Base-by-base conservation (phyloP, 139 green algal genomes). In the Coelastrella sp. region DNA sequence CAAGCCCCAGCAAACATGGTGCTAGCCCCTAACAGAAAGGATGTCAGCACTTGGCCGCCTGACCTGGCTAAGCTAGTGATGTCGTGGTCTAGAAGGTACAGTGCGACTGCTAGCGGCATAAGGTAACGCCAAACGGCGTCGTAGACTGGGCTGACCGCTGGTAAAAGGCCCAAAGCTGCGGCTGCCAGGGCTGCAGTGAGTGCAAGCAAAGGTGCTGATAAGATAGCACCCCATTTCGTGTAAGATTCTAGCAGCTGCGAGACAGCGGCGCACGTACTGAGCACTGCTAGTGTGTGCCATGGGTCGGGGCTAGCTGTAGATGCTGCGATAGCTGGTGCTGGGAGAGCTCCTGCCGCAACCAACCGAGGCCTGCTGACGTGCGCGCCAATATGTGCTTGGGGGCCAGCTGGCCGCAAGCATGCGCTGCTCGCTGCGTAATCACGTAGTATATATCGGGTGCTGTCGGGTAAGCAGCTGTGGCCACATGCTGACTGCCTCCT, bases 81-180 rank as follows among this genome's bases (percentile, higher is more conserved):
- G 68, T 97, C 96, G 3, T 90, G 90, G 47, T 97, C 94, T n/a
- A 97, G 88, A 16, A 97, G 87, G 79, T 92, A 96, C 58, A 95
- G 93, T 3, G 94, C 95, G 0, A 95, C 94, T 0, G 92, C 95
- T 58, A 96, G 60, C 0, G 96, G 96, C 95, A 98, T 95, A 14
- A 96, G 4, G 57, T 90, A 92, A 3, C n/a, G 56, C 93, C 92
- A 97, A 5, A 97, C 89, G 13, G 82, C 83, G 54, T 94, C 95
- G 22, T 96, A 96, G 0, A 79, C 88, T 5, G 60, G n/a, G 73
- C 87, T 90, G 7, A 66, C 8, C 3, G 76, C 23, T 0, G 95
- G 95, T 17, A 97, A 56, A 10, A 95, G 20, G 14, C 90, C 89
- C 0, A 54, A 14, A 11, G 80, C 74, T 56, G 94, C 88, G 3